A percentile compares a stretch with the other conserved stretches of the same genome.
These are phyloP conservation scores for Neonectria hederae DNA, from an alignment of 2,329 filamentous ascomycete species.

Conservation along the genomic window DNA sequence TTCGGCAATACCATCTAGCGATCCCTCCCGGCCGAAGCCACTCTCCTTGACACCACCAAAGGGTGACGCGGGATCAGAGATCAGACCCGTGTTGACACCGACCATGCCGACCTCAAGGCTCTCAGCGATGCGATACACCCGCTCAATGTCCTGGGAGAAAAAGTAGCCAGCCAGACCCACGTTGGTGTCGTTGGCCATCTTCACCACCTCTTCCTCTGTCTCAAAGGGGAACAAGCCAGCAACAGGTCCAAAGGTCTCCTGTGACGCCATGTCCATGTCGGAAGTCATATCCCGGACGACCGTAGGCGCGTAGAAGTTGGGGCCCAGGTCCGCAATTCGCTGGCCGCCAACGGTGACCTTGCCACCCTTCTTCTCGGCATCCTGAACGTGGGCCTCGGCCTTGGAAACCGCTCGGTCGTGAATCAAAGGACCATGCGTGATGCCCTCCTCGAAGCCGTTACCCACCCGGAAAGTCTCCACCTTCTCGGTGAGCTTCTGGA, in stretches of 20 bases:
- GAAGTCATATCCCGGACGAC: conserved; percentile 86
- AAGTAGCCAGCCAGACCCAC: conserved; percentile 96
- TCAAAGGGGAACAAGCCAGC: conserved; percentile 90
- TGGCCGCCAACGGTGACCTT: conserved; percentile 80
- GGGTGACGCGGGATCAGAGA: conserved; percentile 65
- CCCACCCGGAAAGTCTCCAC: conserved; percentile 81
- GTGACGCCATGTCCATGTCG: conserved; percentile 83
- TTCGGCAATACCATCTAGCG: conserved; percentile 79
- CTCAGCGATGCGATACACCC: conserved; percentile 71
- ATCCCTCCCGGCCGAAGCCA: conserved; percentile 82
- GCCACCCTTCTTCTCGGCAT: conserved; percentile 81
- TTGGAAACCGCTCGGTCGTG: conserved; percentile 84
- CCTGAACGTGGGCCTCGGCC: conserved; percentile 80
- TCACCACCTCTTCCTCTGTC: conserved; percentile 87
- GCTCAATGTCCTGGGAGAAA: conserved; percentile 73
- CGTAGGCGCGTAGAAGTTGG: conserved; percentile 90
- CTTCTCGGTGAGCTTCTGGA: conserved; percentile 73
- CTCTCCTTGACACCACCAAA: conserved; percentile 88
- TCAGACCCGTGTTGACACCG: conserved; percentile 80
- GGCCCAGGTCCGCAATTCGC: conserved; percentile 76
- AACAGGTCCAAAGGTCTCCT: conserved; percentile 97
- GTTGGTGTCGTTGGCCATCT: conserved; percentile 80
- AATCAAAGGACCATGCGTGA: conserved; percentile 85
- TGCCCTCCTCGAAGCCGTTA: conserved; percentile 73
- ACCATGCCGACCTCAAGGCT: conserved; percentile 87